Base-by-base conservation (phyloP, 1,284 basidiomycete species). In the Leccinum cinnamomeum region DNA sequence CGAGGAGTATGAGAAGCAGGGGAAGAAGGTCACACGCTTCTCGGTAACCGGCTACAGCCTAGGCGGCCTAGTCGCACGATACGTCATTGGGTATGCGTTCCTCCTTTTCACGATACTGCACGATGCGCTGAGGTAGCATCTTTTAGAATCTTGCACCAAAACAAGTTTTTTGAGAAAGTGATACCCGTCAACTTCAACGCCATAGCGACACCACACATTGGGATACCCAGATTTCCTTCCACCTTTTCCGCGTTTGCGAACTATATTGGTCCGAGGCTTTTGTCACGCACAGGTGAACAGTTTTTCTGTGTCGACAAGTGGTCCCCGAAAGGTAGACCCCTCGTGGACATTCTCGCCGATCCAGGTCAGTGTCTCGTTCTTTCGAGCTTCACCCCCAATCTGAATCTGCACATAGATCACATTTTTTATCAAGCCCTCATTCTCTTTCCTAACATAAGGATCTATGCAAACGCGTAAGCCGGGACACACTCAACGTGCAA, bases 261-360 rank as follows among this genome's bases (percentile, higher is more conserved):
- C 2, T 83, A 76, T 58, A 73, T 96, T 5, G 95, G 91, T 0
- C 86, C 91, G 0, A 84, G 81, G 56, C 74, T 95, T 14, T 78
- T 97, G n/a, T 91, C 91, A 3, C 80, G 94, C 54, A 93, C 94
- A 0, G 95, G 95, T 7, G 85, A 91, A 67, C 92, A 95, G 68
- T 86, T 95, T 60, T 91, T 87, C 71, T 85, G 83, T 53, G 81
- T 80, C 0, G 94, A 97, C 75, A 83, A 82, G 63, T 96, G 91
- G 84, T 85, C 86, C 1, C 79, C 82, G 1, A 82, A 81, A 60
- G 89, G 88, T 3, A 79, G 89, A 58, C 86, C 92, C 2, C 74
- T 97, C 5, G 73, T 96, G 20, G 87, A 93, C 63, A 85, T 95
- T 62, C 92, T 97, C 88, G 89, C 91, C 2, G 93, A 96, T 76